Evolutionary conservation across 164 flowering plant genomes (phyloP).

Genomic region (Vitis rotundifolia): DNA sequence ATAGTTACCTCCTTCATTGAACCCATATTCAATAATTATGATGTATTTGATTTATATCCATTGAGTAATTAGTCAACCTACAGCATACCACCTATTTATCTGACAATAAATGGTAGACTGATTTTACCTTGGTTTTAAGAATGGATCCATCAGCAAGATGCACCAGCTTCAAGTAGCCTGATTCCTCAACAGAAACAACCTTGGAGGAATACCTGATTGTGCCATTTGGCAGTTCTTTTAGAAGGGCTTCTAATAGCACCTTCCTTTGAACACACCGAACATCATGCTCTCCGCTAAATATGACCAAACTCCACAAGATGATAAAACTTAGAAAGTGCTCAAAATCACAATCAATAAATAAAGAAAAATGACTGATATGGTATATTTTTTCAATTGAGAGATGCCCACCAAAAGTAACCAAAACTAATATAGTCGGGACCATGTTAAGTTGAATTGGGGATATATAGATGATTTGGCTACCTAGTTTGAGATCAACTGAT

Average conservation of each 20-base stretch:
- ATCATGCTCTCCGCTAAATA: constrained; percentile 47
- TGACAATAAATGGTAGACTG: not conserved
- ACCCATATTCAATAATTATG: no score
- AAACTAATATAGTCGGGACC: no score
- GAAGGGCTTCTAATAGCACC: constrained; percentile 53
- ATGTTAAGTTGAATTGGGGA: no score
- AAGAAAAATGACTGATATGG: not conserved
- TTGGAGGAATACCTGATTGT: constrained; percentile 73
- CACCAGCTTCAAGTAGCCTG: constrained; percentile 47
- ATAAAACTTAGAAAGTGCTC: not conserved
- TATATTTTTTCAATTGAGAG: not conserved
- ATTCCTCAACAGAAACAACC: constrained; percentile 61
- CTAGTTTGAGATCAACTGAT: not conserved
- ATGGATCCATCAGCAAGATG: constrained; percentile 75
- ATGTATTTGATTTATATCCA: no score
- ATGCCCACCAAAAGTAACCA: not conserved
- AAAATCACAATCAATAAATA: not conserved
- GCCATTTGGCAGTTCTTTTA: constrained; percentile 60
- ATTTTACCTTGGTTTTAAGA: constrained; percentile 60
- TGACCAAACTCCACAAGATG: not conserved
- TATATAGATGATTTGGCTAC: not conserved
- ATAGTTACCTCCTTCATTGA: no score
- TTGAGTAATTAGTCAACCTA: no score
- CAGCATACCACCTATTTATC: not conserved
- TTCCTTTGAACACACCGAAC: constrained; percentile 55